Conservation (phyloP, 2,329 filamentous ascomycete genomes). For the Aureobasidium mangrovei region DNA sequence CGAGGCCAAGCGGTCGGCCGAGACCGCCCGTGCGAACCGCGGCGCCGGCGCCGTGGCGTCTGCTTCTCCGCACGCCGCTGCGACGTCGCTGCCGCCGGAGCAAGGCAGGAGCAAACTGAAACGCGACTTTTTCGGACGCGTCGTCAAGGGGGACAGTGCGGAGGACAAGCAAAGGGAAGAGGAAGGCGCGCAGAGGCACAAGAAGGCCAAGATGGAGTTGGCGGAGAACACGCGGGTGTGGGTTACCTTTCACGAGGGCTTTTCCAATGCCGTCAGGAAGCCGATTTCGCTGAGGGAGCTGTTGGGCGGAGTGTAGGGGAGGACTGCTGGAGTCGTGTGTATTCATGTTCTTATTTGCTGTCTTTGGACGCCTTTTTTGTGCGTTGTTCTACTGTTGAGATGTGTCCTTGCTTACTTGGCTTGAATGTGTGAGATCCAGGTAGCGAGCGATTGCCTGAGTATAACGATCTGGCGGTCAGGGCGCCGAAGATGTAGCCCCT, state of each 20-base stretch:
- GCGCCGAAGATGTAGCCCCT: too few relatives aligned
- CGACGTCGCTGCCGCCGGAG: constrained; percentile 19
- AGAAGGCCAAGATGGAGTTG: constrained; percentile 26
- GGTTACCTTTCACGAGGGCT: constrained; percentile 83
- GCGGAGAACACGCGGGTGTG: constrained; percentile 57
- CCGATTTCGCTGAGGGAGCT: constrained; percentile 75
- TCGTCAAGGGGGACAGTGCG: constrained; percentile 34
- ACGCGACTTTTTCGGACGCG: constrained; percentile 77
- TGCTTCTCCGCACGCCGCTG: constrained; percentile 12
- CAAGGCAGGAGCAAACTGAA: constrained; percentile 42
- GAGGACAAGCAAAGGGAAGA: constrained; percentile 36
- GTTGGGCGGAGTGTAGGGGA: constrained; percentile 47
- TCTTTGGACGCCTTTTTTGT: too few relatives aligned
- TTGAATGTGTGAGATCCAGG: too few relatives aligned
- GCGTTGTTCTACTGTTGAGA: too few relatives aligned
- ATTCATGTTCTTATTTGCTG: too few relatives aligned
- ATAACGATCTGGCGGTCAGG: too few relatives aligned
- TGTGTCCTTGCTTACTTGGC: too few relatives aligned
- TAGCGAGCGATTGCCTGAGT: too few relatives aligned
- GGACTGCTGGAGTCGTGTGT: too few relatives aligned
- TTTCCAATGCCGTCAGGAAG: constrained; percentile 86
- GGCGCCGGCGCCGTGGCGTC: constrained; percentile 31
- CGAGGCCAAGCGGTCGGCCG: constrained; percentile 58
- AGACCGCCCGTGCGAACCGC: constrained; percentile 56
- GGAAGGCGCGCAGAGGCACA: constrained; percentile 23